Evolutionary conservation across 2,329 filamentous ascomycete genomes (phyloP).

Genomic region (Zymoseptoria pseudotritici): DNA sequence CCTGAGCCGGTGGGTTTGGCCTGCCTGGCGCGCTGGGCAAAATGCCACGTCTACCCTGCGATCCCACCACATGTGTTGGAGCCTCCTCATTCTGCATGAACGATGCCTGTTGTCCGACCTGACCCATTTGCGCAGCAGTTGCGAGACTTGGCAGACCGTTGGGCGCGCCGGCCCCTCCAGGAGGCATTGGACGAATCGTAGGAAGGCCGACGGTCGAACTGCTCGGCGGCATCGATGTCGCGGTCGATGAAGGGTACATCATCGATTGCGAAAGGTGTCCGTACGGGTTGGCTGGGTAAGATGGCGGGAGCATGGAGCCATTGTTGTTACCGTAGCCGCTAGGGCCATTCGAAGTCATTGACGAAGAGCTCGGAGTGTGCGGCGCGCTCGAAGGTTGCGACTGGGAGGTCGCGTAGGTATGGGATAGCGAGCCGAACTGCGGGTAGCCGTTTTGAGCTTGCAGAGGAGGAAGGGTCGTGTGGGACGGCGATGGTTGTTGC

Average conservation of each 20-base stretch:
- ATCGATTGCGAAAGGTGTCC: constrained; percentile 23
- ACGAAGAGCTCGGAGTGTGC: constrained; percentile 27
- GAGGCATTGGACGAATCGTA: constrained; percentile 35
- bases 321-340: constrained; percentile 22
- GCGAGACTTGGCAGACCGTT: constrained; percentile 31
- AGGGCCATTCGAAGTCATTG: constrained; percentile 21
- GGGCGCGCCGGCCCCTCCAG: constrained; percentile 32
- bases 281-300: constrained; percentile 24
- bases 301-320: constrained; percentile 31
- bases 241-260: constrained; percentile 27
- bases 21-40: constrained; percentile 83
- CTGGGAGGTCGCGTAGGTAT: constrained; percentile 25
- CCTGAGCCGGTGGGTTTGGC: constrained; percentile 65
- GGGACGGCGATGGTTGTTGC: constrained; percentile 14
- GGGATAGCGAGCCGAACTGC: constrained; percentile 30
- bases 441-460: constrained; percentile 28
- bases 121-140: constrained; percentile 20
- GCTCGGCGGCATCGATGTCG: constrained; percentile 22
- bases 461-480: constrained; percentile 30
- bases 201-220: constrained; percentile 28
- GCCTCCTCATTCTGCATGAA: constrained; percentile 36
- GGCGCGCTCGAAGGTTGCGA: constrained; percentile 28
- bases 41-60: constrained; percentile 85
- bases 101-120: constrained; percentile 27
- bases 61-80: constrained; percentile 87